A percentile compares a stretch with the other conserved stretches of the same genome.
Conservation (phyloP, 1,139 yeast species). For the Magnusiomyces starmeri region DNA sequence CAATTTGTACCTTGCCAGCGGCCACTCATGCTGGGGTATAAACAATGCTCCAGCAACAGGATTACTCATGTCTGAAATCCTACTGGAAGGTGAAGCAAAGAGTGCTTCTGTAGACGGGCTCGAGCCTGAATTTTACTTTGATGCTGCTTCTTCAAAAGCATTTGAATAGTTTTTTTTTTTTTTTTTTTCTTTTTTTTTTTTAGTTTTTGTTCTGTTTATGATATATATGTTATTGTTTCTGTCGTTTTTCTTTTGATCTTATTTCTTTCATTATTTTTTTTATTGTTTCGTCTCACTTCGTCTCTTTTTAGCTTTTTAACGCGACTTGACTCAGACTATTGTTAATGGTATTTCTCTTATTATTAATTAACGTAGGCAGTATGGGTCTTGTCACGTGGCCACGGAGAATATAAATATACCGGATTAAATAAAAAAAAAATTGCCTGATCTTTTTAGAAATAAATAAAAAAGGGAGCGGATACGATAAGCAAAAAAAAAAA, state of each 20-base stretch:
- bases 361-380: too few species aligned
- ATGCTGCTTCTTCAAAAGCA: conserved; percentile 24
- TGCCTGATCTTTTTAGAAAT: too few species aligned
- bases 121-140: conserved; percentile 82
- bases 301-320: too few species aligned
- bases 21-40: conserved; percentile 98
- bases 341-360: too few species aligned
- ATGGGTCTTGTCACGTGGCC: too few species aligned
- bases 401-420: too few species aligned
- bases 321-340: too few species aligned
- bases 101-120: conserved; percentile 75
- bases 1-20: conserved; percentile 73
- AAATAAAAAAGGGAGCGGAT: background rate
- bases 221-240: background rate
- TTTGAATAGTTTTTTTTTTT: background rate
- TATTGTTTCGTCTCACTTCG: too few species aligned
- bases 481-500: background rate
- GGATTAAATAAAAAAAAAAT: too few species aligned
- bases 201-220: too few species aligned
- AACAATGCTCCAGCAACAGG: conserved; percentile 98
- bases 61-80: conserved; percentile 76
- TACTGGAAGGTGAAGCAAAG: conserved; percentile 74
- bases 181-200: too few species aligned
- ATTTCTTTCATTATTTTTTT: too few species aligned
- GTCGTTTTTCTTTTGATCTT: background rate